Percentiles rank a stretch among this genome's conserved stretches.
phyloP scores from a whole-genome alignment of 805 yeast species.

The Debaryomyces maramus region DNA sequence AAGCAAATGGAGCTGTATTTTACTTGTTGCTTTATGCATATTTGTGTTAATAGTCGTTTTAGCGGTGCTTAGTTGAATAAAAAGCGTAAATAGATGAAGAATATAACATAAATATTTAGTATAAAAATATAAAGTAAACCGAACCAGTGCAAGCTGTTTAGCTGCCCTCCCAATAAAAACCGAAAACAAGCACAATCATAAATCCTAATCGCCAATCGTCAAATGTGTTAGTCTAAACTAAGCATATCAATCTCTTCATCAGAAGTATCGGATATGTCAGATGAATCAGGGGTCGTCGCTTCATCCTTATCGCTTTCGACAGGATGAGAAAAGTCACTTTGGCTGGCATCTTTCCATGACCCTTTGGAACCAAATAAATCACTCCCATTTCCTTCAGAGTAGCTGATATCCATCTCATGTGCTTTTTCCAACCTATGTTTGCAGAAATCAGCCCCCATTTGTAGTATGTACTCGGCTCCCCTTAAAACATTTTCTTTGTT shows the following conservation, averaged over 20 bases:
- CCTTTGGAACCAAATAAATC: slow-evolving; percentile 10
- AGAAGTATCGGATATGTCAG: slow-evolving; percentile 9
- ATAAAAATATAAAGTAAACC: no score
- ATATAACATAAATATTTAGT: no score
- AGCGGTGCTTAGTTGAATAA: slow-evolving; percentile 50
- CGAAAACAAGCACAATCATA: no score
- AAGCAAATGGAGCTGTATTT: slow-evolving; percentile 71
- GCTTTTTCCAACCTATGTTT: slow-evolving; percentile 18
- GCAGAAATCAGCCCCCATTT: slow-evolving; percentile 32
- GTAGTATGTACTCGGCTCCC: slow-evolving; percentile 27
- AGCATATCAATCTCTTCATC: slow-evolving; percentile 12
- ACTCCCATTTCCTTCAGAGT: slow-evolving; percentile 22
- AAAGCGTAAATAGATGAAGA: no score
- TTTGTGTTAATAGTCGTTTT: slow-evolving; percentile 59
- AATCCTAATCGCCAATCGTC: no score
- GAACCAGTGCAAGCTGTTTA: no score
- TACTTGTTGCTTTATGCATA: slow-evolving; percentile 58
- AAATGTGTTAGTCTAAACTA: slow-evolving; percentile 7
- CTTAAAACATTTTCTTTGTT: slow-evolving; percentile 31
- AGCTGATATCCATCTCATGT: slow-evolving; percentile 12
- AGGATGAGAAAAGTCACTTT: slow-evolving; percentile 4
- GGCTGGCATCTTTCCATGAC: slow-evolving; percentile 5
- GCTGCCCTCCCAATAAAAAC: no score
- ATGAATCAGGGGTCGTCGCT: slow-evolving; percentile 17
- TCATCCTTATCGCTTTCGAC: slow-evolving; percentile 15